A percentile compares a stretch with the other conserved stretches of the same genome.
Conservation (phyloP, 352 stramenopile genomes). For the Phytophthora parvispora region DNA sequence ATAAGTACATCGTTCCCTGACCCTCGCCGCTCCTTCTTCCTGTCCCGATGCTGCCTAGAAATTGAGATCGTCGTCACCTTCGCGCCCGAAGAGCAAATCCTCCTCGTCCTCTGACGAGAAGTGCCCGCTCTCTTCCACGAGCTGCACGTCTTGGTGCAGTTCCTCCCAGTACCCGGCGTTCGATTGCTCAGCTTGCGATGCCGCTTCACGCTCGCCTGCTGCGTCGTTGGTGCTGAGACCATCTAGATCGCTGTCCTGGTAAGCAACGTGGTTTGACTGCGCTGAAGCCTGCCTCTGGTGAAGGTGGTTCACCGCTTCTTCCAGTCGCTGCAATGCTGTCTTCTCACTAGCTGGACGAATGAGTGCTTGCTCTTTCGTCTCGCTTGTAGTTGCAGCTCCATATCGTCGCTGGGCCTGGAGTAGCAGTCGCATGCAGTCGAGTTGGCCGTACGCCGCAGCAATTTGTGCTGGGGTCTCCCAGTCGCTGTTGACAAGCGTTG, state of each 20-base stretch:
- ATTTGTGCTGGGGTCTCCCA: constrained; percentile 66
- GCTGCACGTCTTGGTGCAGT: constrained; percentile 72
- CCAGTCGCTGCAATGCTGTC: constrained; percentile 26
- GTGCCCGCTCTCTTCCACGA: constrained; percentile 77
- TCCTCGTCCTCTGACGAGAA: constrained; percentile 81
- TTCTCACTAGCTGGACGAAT: constrained; percentile 26
- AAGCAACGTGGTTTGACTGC: constrained; percentile 32
- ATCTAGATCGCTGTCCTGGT: constrained; percentile 5
- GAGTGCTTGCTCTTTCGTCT: constrained; percentile 1
- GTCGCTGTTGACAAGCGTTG: constrained; percentile 62
- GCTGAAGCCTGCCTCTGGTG: constrained; percentile 44
- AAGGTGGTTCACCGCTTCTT: constrained; percentile 44
- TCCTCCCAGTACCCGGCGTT: constrained; percentile 68
- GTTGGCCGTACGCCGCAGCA: constrained; percentile 49
- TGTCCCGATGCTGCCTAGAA: constrained; percentile 4
- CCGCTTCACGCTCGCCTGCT: constrained; percentile 1
- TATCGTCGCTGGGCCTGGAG: constrained; percentile 30
- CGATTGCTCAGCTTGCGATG: constrained; percentile 19
- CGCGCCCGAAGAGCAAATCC: constrained; percentile 10
- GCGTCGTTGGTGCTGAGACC: background rate
- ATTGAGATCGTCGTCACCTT: constrained; percentile 8
- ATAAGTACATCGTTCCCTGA: constrained; percentile 31
- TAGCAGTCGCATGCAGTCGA: constrained; percentile 59
- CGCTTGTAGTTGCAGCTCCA: constrained; percentile 5
- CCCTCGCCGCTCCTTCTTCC: background rate